phyloP scores from a whole-genome alignment of 371 early-diverging fungal species.

The Mucor piriformis region DNA sequence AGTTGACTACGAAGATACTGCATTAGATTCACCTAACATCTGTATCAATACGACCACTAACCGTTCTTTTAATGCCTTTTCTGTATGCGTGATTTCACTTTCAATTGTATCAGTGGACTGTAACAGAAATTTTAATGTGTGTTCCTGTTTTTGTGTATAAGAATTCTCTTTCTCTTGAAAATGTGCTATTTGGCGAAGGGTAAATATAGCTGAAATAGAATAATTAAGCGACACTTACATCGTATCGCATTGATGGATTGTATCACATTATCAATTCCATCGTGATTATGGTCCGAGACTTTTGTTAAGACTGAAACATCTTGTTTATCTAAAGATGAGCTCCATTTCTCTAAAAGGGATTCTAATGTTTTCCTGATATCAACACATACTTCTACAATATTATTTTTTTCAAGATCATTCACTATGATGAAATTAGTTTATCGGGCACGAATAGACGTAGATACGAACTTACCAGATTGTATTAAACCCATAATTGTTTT shows the following conservation, averaged over 20 bases:
- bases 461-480: not conserved
- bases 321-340: not conserved
- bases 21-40: too few relatives aligned
- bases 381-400: not conserved
- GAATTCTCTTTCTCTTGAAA: not conserved
- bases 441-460: not conserved
- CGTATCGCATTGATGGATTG: slow-evolving; percentile 6
- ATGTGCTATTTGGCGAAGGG: not conserved
- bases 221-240: not conserved
- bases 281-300: slow-evolving; percentile 1
- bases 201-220: not conserved
- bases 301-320: not conserved
- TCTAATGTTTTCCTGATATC: slow-evolving; percentile 11
- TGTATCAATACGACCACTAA: not conserved
- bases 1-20: not conserved
- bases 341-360: slow-evolving; percentile 11
- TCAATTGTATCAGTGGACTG: not conserved
- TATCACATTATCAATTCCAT: slow-evolving; percentile 11
- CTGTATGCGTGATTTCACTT: not conserved
- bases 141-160: slow-evolving; percentile 4
- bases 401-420: not conserved
- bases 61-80: not conserved
- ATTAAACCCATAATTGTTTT: not conserved
- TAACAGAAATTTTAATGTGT: not conserved
- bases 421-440: not conserved